Base-by-base conservation (phyloP, 2,329 filamentous ascomycete genomes). In the Chrysoporthe deuterocubensis region DNA sequence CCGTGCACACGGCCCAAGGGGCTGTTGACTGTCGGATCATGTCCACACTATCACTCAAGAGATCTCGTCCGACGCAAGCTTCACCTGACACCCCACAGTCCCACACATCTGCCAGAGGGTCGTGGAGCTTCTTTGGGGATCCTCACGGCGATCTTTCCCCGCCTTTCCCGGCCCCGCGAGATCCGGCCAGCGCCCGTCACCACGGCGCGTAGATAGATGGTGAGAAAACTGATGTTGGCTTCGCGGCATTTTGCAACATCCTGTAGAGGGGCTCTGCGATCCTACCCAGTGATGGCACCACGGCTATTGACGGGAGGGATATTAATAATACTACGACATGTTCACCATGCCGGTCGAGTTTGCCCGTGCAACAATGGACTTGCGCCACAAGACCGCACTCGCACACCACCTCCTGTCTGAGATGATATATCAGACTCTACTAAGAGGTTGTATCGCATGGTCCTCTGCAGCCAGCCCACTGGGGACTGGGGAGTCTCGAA, bases 381-480 rank as follows among this genome's bases (percentile, higher is more conserved):
- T 46, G 26, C 58, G 44, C 62, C 26, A 14, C 16, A 4, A 32
- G 21, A 44, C 11, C n/a, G 34, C 50, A 46, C 18, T 40, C 26
- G n/a, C 54, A 64, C 34, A 58, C 26, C 50, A 57, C 26, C 40
- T 37, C n/a, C 34, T 34, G 21, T 54, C 65, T 57, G 50, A 16
- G 18, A 50, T 56, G 37, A 54, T 54, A 42, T 59, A 43, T 46
- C 40, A 16, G 18, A 42, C 52, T 16, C 37, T 50, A 40, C 54
- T 34, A 42, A 13, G 37, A 54, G 43, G 54, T 61, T 34, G 42
- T 26, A 58, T 65, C 57, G 50, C 21, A 26, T 58, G 21, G 54
- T 26, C 48, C 48, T 54, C 46, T 56, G 59, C 64, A 69, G 59
- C 34, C 16, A 52, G 14, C 63, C 67, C 58, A 58, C 16, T 11